Evolutionary conservation across 257 asterid species (phyloP).

Genomic region (Fraxinus anomala): DNA sequence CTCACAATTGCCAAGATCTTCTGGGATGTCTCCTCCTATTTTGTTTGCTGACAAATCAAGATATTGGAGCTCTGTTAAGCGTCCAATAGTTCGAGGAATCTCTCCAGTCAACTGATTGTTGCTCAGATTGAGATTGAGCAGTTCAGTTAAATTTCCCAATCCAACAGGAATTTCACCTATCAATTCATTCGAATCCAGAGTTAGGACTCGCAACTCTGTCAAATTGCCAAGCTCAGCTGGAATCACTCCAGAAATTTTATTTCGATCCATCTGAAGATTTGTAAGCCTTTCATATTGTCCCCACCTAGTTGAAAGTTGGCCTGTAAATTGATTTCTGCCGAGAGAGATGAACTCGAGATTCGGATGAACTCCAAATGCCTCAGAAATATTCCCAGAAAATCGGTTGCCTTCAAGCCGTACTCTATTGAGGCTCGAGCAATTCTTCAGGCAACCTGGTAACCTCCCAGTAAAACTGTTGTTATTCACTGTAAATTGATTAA

Average conservation of each 20-base stretch:
- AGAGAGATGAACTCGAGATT: slow-evolving; percentile 50
- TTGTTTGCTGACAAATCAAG: slow-evolving; percentile 66
- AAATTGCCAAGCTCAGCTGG: slow-evolving; percentile 72
- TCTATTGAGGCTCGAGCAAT: slow-evolving; percentile 50
- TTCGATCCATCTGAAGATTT: slow-evolving; percentile 47
- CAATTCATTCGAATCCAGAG: slow-evolving; percentile 58
- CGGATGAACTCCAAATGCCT: slow-evolving; percentile 64
- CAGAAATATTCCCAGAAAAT: slow-evolving; percentile 60
- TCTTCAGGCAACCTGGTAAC: slow-evolving; percentile 67
- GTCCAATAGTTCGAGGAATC: slow-evolving; percentile 57
- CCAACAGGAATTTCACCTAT: slow-evolving; percentile 62
- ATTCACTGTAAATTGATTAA: slow-evolving; percentile 51
- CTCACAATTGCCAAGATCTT: slow-evolving; percentile 43
- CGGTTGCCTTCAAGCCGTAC: slow-evolving; percentile 64
- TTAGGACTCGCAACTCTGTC: slow-evolving; percentile 46
- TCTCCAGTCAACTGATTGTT: slow-evolving; percentile 60
- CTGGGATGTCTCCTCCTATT: slow-evolving; percentile 55
- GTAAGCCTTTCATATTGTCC: slow-evolving; percentile 50
- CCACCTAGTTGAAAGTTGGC: slow-evolving; percentile 64
- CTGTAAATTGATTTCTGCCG: slow-evolving; percentile 55
- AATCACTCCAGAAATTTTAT: slow-evolving; percentile 61
- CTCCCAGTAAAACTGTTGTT: slow-evolving; percentile 62
- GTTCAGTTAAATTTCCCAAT: slow-evolving; percentile 43
- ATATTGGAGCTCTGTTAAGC: slow-evolving; percentile 42
- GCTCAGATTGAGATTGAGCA: slow-evolving; percentile 54